These are phyloP conservation scores for Melocanna baccifera DNA, from an alignment of 176 grass and related monocot species.

Conservation along the genomic window DNA sequence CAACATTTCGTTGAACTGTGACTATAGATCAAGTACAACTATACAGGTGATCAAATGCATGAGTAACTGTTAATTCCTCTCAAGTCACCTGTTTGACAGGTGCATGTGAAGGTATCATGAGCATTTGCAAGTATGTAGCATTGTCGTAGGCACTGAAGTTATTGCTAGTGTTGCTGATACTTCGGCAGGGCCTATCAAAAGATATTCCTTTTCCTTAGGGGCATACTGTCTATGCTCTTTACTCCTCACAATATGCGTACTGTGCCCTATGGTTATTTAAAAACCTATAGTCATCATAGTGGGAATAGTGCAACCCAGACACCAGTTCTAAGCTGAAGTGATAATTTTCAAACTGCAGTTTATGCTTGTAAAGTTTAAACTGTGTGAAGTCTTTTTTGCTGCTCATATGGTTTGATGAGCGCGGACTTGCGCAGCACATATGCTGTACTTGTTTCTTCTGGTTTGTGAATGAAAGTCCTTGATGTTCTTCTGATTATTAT, in stretches of 20 bases:
- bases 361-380: background rate
- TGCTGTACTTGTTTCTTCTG: constrained; percentile 10
- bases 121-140: background rate
- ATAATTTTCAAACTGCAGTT: background rate
- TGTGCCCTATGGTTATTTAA: background rate
- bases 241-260: background rate
- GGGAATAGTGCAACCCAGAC: background rate
- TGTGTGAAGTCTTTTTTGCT: background rate
- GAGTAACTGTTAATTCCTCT: constrained; percentile 8
- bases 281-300: background rate
- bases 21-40: background rate
- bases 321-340: background rate
- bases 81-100: constrained; percentile 1
- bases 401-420: constrained; percentile 3
- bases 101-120: background rate
- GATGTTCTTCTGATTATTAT: constrained; percentile 42
- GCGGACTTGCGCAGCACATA: background rate
- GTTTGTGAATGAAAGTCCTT: constrained; percentile 5
- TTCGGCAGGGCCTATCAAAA: background rate
- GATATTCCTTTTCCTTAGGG: background rate
- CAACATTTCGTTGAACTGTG: background rate
- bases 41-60: constrained; percentile 16
- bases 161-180: background rate
- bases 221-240: background rate
- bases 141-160: background rate